Evolutionary conservation across 1,284 basidiomycete genomes (phyloP), one percentile per base, ranked within the genome.

Genomic region (Porogramme epimiltina): DNA sequence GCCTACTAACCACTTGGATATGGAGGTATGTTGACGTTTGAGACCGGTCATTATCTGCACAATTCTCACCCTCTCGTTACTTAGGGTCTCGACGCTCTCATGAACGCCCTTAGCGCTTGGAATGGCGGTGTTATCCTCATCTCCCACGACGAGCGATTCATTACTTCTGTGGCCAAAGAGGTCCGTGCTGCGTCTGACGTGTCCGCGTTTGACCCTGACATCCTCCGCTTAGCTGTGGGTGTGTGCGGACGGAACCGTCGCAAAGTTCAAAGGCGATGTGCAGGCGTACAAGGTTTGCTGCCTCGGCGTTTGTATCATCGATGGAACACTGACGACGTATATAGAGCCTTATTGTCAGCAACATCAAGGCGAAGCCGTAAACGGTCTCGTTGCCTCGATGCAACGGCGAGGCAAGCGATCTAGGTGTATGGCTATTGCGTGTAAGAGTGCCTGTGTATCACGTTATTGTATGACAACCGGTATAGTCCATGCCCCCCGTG

Each of bases 1-100:
- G 85, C 96, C 96, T 55, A 97, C 95, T 63, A 98, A 98, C 79
- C 96, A 98, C 73, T 76, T 98, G 70, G 95, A 98, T 87, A 94
- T 95, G 59, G 91, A 93, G 78, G 85, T 52, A 40, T 10, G 18
- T 5, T 19, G 3, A 31, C 8, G 28, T 19, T n/a, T 18, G 18
- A 4, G 16, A 19, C 20, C 19, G n/a, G 19, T 0, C 3, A 2
- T 26, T 23, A 33, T 24, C 16, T 24, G 9, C 8, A n/a, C n/a
- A 43, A 18, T 34, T 31, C 20, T 37, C 13, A 28, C 19, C 10
- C 23, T 15, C 1, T 26, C 26, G 0, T n/a, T n/a, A n/a, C n/a
- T n/a, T 54, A 87, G 84, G 96, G 95, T 82, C 80, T 99, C 52
- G 97, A 99, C 67, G 97, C 95, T 5, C 77, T 99, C 41, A 97